Evolutionary conservation across 1,139 yeast genomes (phyloP).

Genomic region (Nematodospora anomalae): DNA sequence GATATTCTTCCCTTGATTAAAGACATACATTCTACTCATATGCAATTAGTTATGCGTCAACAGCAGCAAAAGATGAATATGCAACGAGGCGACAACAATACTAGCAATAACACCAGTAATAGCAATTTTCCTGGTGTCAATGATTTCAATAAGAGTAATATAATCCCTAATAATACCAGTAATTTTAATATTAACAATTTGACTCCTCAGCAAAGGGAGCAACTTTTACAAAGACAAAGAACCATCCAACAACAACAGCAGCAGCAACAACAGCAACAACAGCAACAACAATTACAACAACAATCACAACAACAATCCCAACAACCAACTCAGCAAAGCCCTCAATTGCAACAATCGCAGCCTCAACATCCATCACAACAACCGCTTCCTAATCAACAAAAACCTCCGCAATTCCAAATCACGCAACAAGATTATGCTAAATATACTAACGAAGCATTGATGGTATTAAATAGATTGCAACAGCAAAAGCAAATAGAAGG

Average conservation of each 20-base stretch:
- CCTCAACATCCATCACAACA: conserved; percentile 15
- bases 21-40: conserved; percentile 62
- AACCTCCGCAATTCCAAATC: conserved; percentile 40
- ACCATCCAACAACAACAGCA: conserved; percentile 19
- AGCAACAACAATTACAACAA: conserved; percentile 13
- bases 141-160: conserved; percentile 10
- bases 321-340: conserved; percentile 19
- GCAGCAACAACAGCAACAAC: conserved; percentile 14
- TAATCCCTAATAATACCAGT: conserved; percentile 7
- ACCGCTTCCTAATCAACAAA: conserved; percentile 15
- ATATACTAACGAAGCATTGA: conserved; percentile 44
- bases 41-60: conserved; percentile 34
- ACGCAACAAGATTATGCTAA: conserved; percentile 45
- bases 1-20: conserved; percentile 55
- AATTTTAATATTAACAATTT: conserved; percentile 7
- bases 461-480: conserved; percentile 37
- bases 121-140: conserved; percentile 12
- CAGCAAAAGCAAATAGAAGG: conserved; percentile 39
- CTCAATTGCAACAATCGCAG: conserved; percentile 13
- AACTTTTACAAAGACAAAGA: conserved; percentile 33
- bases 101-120: conserved; percentile 14
- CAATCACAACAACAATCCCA: conserved; percentile 19
- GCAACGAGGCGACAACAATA: conserved; percentile 14
- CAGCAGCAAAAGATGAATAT: conserved; percentile 29
- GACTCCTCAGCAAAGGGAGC: conserved; percentile 33